These are phyloP conservation scores for Symbiodinium natans DNA, from an alignment of 73 alveolate genomes.

Conservation along the genomic window DNA sequence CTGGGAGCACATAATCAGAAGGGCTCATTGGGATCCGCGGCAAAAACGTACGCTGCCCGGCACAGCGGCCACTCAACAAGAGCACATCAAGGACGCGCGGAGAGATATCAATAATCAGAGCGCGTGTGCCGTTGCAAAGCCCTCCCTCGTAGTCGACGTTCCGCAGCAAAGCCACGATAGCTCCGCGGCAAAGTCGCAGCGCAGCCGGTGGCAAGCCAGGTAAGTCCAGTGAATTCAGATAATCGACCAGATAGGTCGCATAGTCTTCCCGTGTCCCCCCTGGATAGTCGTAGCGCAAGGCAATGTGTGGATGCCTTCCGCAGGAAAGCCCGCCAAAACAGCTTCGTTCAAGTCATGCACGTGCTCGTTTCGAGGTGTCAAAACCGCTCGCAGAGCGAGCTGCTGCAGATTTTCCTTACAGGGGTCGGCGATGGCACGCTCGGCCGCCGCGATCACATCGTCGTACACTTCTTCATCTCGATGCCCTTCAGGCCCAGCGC, in stretches of 20 bases:
- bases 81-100: neutral
- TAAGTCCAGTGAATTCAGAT: neutral
- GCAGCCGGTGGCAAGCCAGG: conserved; percentile 4
- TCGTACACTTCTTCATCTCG: neutral
- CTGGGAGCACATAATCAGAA: neutral
- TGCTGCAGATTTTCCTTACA: too few relatives aligned
- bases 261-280: neutral
- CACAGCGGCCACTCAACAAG: neutral
- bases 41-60: neutral
- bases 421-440: neutral
- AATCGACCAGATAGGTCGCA: neutral
- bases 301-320: too few relatives aligned
- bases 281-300: too few relatives aligned
- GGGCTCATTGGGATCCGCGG: conserved; percentile 14
- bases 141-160: neutral
- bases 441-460: neutral
- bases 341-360: too few relatives aligned
- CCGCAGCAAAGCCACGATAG: conserved; percentile 5
- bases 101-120: neutral
- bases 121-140: conserved; percentile 15
- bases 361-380: too few relatives aligned
- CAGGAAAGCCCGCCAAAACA: too few relatives aligned
- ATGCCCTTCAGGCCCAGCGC: too few relatives aligned
- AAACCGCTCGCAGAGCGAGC: too few relatives aligned
- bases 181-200: neutral